Evolutionary conservation across 129 eudicot genomes (phyloP), one percentile per base, ranked within the genome.

Genomic region (Calendula officinalis): DNA sequence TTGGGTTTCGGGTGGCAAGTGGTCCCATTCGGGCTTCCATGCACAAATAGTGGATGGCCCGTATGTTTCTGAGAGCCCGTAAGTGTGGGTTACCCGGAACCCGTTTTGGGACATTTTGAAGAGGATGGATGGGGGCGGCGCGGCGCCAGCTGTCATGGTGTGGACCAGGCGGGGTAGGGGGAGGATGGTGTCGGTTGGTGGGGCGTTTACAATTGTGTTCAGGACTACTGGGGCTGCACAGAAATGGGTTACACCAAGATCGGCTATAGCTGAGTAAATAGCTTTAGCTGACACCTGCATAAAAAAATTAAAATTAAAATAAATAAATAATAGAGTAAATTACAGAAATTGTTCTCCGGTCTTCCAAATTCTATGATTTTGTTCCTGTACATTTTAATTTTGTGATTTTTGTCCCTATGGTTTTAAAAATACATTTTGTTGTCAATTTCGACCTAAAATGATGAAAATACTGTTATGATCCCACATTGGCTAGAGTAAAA

Each of bases 11-110:
- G 75, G 82, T 3, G 91, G 85, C 10, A 85, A 74, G 9, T 73
- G 36, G 69, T 92, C 91, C 99, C 99, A 88, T 72, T 88, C 92
- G 2, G 96, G 87, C 68, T 85, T 88, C 99, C 99, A 92, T 8
- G 82, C 96, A 44, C 96, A 92, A 5, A 88, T 72, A 1, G 91
- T 81, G 12, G 95, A 77, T n/a, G 99, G 99, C 5, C 99, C 99
- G 38, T 67, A 85, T 3, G 96, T 83, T 76, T 92, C 96, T 0
- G 96, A 81, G 66, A 88, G 99, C 10, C 96, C 96, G 8, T 88
- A 92, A 0, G 91, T 79, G 77, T 92, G 96, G 6, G 89, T 57
- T 22, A 94, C 95, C 7, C 80, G 82, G 30, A 94, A 94, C 42
- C 97, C 97, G 3, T 32, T 80, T 60, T 69, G 61, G 22, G 81